Evolutionary conservation across 192 early-diverging fungal genomes (phyloP).

Genomic region (Chytriomyces confervae): DNA sequence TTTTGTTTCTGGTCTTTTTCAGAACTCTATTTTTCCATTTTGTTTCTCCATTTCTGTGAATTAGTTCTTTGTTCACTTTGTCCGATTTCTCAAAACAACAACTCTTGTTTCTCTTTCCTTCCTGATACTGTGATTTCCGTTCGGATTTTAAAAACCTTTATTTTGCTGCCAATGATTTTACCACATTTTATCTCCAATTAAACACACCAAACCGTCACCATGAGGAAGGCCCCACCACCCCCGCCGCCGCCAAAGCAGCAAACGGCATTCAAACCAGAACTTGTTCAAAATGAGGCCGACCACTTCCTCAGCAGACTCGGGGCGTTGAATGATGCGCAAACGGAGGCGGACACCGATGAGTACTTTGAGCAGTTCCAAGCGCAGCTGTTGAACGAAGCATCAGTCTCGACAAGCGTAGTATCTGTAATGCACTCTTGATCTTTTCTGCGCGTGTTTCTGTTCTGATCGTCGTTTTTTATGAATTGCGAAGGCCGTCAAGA

Average conservation of each 20-base stretch:
- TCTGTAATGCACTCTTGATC: not conserved
- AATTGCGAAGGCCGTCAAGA: conserved; percentile 44
- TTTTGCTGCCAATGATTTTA: too few species aligned
- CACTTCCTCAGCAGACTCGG: not conserved
- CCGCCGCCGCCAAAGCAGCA: not conserved
- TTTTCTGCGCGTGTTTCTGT: not conserved
- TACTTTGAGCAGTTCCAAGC: conserved; percentile 33
- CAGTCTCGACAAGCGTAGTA: not conserved
- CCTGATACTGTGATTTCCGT: too few species aligned
- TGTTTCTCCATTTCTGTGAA: not conserved
- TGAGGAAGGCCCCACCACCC: not conserved
- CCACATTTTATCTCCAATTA: too few species aligned
- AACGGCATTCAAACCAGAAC: not conserved
- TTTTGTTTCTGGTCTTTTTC: conserved; percentile 9
- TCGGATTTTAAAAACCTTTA: too few species aligned
- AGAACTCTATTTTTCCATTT: not conserved
- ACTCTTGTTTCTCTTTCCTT: too few species aligned
- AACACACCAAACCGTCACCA: not conserved
- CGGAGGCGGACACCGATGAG: conserved; percentile 13
- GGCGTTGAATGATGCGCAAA: not conserved
- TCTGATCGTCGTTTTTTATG: not conserved
- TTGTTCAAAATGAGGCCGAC: not conserved
- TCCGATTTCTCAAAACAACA: not conserved
- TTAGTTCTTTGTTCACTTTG: not conserved
- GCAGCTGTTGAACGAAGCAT: not conserved